Base-by-base conservation (phyloP, 495 filamentous ascomycete species). In the Thermothielavioides terrestris region DNA sequence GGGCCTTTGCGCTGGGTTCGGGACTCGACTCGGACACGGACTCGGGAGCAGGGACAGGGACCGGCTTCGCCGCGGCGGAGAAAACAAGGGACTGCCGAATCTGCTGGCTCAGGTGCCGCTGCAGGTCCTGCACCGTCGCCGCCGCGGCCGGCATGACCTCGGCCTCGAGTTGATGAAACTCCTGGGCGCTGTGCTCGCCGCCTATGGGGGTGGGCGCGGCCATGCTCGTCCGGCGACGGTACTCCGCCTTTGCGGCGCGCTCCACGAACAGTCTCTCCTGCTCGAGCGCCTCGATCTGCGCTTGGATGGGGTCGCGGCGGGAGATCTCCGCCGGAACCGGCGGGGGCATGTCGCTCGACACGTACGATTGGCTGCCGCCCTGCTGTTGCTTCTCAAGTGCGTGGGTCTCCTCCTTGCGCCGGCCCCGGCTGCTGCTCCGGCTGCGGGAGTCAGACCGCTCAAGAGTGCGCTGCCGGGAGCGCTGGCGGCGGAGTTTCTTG, bases 281-380 rank as follows among this genome's bases (percentile, higher is more conserved):
- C 56, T 68, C 65, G 1, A 66, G 57, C 2, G 63, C 65, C 26
- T 65, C 63, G 35, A 66, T 65, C 30, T 62, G 63, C 9, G 63
- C 61, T 32, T 63, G 56, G 44, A 66, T 60, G 0, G 50, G 28
- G 34, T 58, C 47, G n/a, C 23, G 43, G 3, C 30, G 39, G 8
- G 22, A 36, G 28, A 46, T 42, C 4, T 25, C 47, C n/a, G 14
- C 23, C 3, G 53, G 50, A 1, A 48, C 32, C 17, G 23, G 46
- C 11, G 10, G 8, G 14, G 21, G 45, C 15, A 40, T 34, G 46
- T 56, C 61, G 10, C 53, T 49, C 9, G 42, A 23, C 26, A 28
- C 30, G 25, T 42, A 28, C n/a, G 20, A 26, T n/a, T 31, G 27
- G 27, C 22, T 6, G 23, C 8, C 28, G 5, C 1, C 12, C 27